These are phyloP conservation scores for Lachancea nothofagi DNA, from an alignment of 805 yeast genomes.

Conservation along the genomic window DNA sequence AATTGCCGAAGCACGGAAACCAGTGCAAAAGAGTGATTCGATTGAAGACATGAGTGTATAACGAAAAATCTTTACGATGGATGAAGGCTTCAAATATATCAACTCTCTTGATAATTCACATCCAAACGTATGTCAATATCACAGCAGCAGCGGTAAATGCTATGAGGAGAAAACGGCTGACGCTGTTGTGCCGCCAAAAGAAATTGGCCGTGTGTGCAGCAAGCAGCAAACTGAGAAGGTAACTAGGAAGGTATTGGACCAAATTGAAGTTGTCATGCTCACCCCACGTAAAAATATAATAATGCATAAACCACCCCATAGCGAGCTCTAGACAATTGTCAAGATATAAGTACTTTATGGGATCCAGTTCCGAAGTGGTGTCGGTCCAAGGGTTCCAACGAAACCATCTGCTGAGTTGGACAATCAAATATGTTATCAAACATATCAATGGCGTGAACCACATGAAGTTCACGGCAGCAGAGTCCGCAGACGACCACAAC, in stretches of 20 bases:
- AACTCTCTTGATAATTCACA: neutral
- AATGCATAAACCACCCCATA: conserved; percentile 30
- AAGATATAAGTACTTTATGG: conserved; percentile 8
- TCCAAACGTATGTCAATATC: neutral
- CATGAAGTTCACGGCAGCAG: conserved; percentile 10
- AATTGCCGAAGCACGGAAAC: conserved; percentile 32
- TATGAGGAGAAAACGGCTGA: neutral
- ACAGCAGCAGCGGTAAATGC: neutral
- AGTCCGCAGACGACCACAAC: conserved; percentile 16
- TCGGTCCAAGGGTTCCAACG: conserved; percentile 20
- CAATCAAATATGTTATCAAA: conserved; percentile 8
- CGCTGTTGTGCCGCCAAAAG: conserved; percentile 4
- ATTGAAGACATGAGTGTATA: neutral
- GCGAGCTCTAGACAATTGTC: conserved; percentile 18
- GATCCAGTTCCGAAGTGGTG: neutral
- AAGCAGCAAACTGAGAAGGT: conserved; percentile 12
- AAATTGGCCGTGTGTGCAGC: conserved; percentile 13
- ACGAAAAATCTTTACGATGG: no score
- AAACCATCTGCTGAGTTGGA: conserved; percentile 3
- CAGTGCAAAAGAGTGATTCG: neutral
- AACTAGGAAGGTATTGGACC: conserved; percentile 23
- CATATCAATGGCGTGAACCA: conserved; percentile 19
- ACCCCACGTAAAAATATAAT: conserved; percentile 18
- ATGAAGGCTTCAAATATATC: no score
- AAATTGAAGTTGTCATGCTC: conserved; percentile 18